phyloP scores from a whole-genome alignment of 2,329 filamentous ascomycete genomes.

The Fusarium illudens region DNA sequence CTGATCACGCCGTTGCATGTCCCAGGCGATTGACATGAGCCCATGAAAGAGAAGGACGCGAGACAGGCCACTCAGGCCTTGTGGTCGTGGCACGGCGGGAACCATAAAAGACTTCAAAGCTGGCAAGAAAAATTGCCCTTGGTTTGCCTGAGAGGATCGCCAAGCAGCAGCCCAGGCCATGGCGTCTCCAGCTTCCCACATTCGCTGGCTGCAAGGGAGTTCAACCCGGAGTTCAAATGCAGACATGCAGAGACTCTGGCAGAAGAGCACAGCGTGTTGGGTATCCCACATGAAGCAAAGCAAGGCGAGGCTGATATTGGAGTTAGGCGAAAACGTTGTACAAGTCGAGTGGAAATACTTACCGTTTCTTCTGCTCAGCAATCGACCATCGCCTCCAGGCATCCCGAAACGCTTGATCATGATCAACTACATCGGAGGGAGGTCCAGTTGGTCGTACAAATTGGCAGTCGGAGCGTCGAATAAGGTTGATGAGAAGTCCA shows the following conservation, averaged over 20 bases:
- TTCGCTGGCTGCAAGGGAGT: constrained; percentile 61
- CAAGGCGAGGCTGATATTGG: constrained; percentile 55
- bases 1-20: constrained; percentile 69
- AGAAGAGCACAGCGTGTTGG: constrained; percentile 70
- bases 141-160: constrained; percentile 19
- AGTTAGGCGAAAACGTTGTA: not conserved
- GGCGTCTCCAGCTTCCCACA: constrained; percentile 66
- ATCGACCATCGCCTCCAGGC: constrained; percentile 64
- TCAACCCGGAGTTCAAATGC: constrained; percentile 67
- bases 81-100: constrained; percentile 49
- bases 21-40: constrained; percentile 69
- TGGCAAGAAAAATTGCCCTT: constrained; percentile 52
- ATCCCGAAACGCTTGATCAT: constrained; percentile 51
- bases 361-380: constrained; percentile 66
- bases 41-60: constrained; percentile 66
- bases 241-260: constrained; percentile 73
- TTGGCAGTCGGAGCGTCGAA: constrained; percentile 49
- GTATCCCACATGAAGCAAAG: constrained; percentile 74
- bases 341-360: not conserved
- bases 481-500: constrained; percentile 50
- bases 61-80: constrained; percentile 59
- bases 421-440: constrained; percentile 40
- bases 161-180: constrained; percentile 58
- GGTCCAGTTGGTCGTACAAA: constrained; percentile 42
- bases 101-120: constrained; percentile 66